These are phyloP conservation scores for Circinella minor DNA, from an alignment of 371 early-diverging fungal genomes.

Conservation along the genomic window DNA sequence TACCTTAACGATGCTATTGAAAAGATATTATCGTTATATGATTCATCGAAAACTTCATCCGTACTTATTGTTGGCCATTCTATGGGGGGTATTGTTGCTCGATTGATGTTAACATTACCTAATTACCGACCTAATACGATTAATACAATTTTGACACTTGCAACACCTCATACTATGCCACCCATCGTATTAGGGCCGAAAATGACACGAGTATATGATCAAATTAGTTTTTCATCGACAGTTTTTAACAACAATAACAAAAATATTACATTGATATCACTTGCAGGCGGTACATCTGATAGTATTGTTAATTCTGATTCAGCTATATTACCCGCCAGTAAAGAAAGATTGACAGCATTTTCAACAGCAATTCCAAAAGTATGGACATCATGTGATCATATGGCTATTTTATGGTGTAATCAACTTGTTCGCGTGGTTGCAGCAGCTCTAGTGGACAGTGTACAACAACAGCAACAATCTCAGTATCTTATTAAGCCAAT, in stretches of 20 bases:
- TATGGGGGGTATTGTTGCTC: conserved; percentile 96
- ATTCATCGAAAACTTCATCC: conserved; percentile 52
- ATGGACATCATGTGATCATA: conserved; percentile 92
- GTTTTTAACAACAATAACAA: too few species aligned
- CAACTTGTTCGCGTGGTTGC: conserved; percentile 75
- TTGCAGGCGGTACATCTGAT: conserved; percentile 91
- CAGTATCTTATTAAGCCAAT: background rate
- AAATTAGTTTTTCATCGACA: conserved; percentile 12
- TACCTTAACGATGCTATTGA: conserved; percentile 85
- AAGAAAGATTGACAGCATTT: conserved; percentile 70
- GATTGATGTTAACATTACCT: conserved; percentile 70
- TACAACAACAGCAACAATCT: conserved; percentile 34
- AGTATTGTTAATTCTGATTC: conserved; percentile 78
- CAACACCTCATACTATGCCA: conserved; percentile 86
- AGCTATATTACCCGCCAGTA: conserved; percentile 60
- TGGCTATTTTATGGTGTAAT: conserved; percentile 92
- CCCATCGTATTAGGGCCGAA: conserved; percentile 76
- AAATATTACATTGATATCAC: conserved; percentile 73
- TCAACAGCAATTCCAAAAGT: conserved; percentile 82
- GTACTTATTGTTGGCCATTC: conserved; percentile 92
- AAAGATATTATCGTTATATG: conserved; percentile 77
- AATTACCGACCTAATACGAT: conserved; percentile 72
- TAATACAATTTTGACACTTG: conserved; percentile 84
- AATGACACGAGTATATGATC: conserved; percentile 65
- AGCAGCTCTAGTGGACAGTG: conserved; percentile 54